These are phyloP conservation scores for Fusarium sp. DNA, from an alignment of 2,329 filamentous ascomycete species.

Conservation along the genomic window DNA sequence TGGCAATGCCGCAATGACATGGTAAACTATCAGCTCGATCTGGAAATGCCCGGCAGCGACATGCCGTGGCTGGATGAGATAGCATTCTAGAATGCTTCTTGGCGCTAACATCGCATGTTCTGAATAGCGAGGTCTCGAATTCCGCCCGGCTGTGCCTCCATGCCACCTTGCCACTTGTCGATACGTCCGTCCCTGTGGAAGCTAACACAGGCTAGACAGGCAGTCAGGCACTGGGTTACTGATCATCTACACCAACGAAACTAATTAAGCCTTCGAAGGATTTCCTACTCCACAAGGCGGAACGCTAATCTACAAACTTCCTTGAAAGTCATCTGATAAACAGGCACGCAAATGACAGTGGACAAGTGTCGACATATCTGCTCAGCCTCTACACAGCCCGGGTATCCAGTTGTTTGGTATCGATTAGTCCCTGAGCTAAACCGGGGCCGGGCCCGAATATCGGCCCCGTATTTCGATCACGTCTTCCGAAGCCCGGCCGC, in stretches of 20 bases:
- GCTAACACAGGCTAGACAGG: neutral
- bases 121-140: neutral
- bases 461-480: slow-evolving; percentile 28
- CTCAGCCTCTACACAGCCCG: slow-evolving; percentile 35
- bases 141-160: slow-evolving; percentile 17
- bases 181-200: slow-evolving; percentile 3
- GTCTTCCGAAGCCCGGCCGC: slow-evolving; percentile 1
- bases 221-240: neutral
- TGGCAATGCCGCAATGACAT: slow-evolving; percentile 27
- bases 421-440: neutral
- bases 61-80: slow-evolving; percentile 12
- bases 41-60: slow-evolving; percentile 27
- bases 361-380: neutral
- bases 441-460: slow-evolving; percentile 22
- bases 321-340: neutral
- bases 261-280: slow-evolving; percentile 13
- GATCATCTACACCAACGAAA: neutral
- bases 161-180: slow-evolving; percentile 17
- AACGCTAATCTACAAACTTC: slow-evolving; percentile 6
- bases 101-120: slow-evolving; percentile 6
- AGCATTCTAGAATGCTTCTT: slow-evolving; percentile 37
- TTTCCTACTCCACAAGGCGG: slow-evolving; percentile 24
- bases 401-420: neutral
- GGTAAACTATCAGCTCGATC: slow-evolving; percentile 22
- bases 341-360: neutral